Conservation (phyloP, 192 early-diverging fungal species). For the Coemansia sp. region DNA sequence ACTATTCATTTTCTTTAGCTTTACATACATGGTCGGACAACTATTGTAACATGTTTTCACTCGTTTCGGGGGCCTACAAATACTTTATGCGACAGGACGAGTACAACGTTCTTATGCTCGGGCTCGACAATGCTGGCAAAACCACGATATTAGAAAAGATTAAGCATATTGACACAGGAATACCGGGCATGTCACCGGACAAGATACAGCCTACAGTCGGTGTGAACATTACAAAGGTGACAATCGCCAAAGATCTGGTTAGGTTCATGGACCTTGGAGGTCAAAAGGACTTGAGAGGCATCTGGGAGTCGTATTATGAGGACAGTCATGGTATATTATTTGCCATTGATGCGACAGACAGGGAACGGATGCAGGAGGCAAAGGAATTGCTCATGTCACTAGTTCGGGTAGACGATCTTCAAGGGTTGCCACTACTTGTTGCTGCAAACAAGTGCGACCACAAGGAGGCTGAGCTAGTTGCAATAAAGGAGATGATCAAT, state of each 20-base stretch:
- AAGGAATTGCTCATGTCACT: conserved; percentile 41
- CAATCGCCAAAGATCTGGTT: conserved; percentile 30
- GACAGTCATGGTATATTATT: conserved; percentile 94
- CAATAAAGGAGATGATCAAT: conserved; percentile 91
- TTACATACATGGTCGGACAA: neutral
- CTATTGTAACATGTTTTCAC: conserved; percentile 74
- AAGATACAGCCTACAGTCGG: conserved; percentile 94
- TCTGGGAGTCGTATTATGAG: conserved; percentile 92
- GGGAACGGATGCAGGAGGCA: conserved; percentile 61
- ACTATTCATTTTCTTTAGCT: neutral
- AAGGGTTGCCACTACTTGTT: conserved; percentile 87
- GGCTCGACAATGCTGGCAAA: conserved; percentile 97
- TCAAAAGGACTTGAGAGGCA: conserved; percentile 77
- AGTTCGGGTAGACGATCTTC: conserved; percentile 68
- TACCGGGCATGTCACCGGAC: conserved; percentile 75
- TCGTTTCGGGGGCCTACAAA: conserved; percentile 86
- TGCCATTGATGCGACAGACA: conserved; percentile 86
- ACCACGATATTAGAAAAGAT: conserved; percentile 93
- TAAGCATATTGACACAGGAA: conserved; percentile 74
- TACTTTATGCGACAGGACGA: conserved; percentile 88
- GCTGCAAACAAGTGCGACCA: conserved; percentile 94
- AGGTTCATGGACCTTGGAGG: conserved; percentile 98
- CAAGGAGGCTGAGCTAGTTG: conserved; percentile 67
- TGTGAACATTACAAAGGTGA: conserved; percentile 71
- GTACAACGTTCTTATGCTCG: conserved; percentile 93